A percentile compares a stretch with the other conserved stretches of the same genome.
phyloP scores from a whole-genome alignment of 2,329 filamentous ascomycete genomes.

The Aspergillus ochraceus region DNA sequence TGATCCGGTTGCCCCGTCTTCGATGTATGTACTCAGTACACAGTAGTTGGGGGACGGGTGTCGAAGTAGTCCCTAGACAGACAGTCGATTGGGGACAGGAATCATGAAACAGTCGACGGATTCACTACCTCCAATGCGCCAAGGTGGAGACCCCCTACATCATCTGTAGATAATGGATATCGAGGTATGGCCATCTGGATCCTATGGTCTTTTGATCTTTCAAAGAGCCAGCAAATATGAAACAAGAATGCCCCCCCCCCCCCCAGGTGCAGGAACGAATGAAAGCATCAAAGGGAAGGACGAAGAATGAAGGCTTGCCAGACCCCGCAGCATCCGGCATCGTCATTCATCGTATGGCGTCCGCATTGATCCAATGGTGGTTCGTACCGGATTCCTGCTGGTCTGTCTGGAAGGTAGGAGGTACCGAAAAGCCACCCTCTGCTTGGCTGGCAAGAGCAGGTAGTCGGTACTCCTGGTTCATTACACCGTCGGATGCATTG shows the following conservation, averaged over 20 bases:
- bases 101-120: neutral
- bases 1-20: slow-evolving; percentile 30
- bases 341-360: neutral
- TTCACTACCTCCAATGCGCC: neutral
- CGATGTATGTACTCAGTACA: neutral
- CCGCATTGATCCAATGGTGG: neutral
- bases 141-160: neutral
- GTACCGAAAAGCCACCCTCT: neutral
- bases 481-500: neutral
- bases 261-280: too few relatives aligned
- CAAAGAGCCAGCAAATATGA: too few relatives aligned
- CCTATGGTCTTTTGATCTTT: too few relatives aligned
- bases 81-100: too few relatives aligned
- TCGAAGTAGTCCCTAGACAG: too few relatives aligned
- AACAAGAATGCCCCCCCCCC: too few relatives aligned
- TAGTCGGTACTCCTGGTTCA: neutral
- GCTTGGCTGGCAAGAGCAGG: neutral
- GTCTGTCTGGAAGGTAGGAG: neutral
- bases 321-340: neutral
- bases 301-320: neutral
- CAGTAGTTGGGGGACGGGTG: neutral
- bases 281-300: neutral
- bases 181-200: too few relatives aligned
- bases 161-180: too few relatives aligned
- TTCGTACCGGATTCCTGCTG: neutral